These are phyloP conservation scores for Globisporangium echinulatum DNA, from an alignment of 352 stramenopile genomes.

Conservation along the genomic window DNA sequence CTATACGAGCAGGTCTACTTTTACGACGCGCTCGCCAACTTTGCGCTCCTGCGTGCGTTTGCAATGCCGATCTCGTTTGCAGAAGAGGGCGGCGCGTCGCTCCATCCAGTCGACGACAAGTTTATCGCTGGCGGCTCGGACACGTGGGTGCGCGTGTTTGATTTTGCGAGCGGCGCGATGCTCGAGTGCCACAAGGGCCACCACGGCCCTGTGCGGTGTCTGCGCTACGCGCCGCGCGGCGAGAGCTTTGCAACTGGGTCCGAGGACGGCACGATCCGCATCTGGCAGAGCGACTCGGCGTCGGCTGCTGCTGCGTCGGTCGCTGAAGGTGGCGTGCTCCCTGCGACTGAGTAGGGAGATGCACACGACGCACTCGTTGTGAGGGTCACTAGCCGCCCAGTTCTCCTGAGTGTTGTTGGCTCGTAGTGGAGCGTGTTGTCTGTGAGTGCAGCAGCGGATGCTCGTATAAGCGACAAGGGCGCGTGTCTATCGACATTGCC, in stretches of 20 bases:
- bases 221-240: conserved; percentile 92
- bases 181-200: conserved; percentile 97
- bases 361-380: too few relatives aligned
- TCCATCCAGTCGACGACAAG: conserved; percentile 77
- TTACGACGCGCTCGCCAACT: conserved; percentile 77
- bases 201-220: conserved; percentile 95
- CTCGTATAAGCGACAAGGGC: too few relatives aligned
- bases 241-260: conserved; percentile 94
- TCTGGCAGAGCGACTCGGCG: conserved; percentile 88
- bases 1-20: conserved; percentile 82
- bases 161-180: conserved; percentile 87
- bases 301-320: conserved; percentile 61
- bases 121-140: conserved; percentile 92
- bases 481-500: too few relatives aligned
- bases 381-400: too few relatives aligned
- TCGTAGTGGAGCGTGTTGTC: too few relatives aligned
- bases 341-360: conserved; percentile 4
- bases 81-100: conserved; percentile 86
- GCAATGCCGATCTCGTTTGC: conserved; percentile 88
- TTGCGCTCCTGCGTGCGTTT: conserved; percentile 63
- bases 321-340: conserved; percentile 22
- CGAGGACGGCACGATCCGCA: conserved; percentile 97
- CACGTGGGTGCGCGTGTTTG: conserved; percentile 96
- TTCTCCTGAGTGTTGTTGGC: too few relatives aligned
- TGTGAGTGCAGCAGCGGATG: too few relatives aligned